Conservation (phyloP, 2,329 filamentous ascomycete genomes). For the Ophiostoma triangulosporum region DNA sequence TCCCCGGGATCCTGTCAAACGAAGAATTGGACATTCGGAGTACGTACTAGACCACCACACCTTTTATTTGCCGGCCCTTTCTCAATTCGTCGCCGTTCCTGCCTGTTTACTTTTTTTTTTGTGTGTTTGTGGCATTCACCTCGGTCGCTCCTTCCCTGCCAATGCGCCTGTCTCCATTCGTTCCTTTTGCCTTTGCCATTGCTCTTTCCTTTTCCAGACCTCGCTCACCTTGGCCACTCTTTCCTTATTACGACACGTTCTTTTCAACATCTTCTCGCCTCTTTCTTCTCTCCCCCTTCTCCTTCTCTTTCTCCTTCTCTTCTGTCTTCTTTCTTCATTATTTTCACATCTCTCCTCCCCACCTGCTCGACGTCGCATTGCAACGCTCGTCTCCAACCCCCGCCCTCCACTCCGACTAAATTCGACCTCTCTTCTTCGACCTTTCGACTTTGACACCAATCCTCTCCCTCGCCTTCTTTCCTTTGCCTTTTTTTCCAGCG, state of each 20-base stretch:
- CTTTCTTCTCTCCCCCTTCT: neutral
- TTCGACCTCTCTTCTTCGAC: neutral
- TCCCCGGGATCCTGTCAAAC: neutral
- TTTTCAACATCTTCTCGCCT: neutral
- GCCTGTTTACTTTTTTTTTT: neutral
- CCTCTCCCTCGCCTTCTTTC: neutral
- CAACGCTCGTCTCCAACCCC: neutral
- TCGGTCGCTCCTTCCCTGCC: neutral
- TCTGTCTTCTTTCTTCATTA: neutral
- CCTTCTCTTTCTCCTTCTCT: neutral
- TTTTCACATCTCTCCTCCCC: neutral
- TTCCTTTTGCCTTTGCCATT: neutral
- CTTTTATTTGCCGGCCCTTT: no score
- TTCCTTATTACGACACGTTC: neutral
- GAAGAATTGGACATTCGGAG: no score
- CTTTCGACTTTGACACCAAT: neutral
- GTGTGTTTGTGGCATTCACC: neutral
- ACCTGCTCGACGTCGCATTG: slow-evolving; percentile 1
- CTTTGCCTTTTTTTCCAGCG: neutral
- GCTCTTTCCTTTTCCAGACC: slow-evolving; percentile 6
- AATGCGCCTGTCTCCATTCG: neutral
- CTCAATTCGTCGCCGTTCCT: no score
- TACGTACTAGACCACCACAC: no score
- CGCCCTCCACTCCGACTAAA: slow-evolving; percentile 2
- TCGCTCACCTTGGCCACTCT: neutral